These are phyloP conservation scores for Aspergillus caelatus DNA, from an alignment of 2,329 filamentous ascomycete species.

Conservation along the genomic window DNA sequence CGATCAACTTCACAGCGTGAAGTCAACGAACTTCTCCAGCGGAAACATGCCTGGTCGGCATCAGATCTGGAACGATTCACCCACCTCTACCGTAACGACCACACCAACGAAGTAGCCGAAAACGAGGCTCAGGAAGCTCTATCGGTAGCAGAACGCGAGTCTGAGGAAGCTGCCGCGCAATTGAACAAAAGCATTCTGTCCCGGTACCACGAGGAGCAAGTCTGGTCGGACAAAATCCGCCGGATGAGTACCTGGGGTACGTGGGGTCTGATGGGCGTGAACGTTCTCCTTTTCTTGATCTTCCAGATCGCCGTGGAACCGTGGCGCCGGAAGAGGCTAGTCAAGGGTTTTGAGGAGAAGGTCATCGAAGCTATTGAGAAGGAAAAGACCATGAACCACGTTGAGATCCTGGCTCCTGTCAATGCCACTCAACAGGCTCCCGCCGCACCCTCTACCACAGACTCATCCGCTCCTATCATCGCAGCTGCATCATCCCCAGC, in stretches of 20 bases:
- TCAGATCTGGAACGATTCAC: slow-evolving; percentile 93
- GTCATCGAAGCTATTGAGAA: slow-evolving; percentile 71
- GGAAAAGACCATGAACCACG: slow-evolving; percentile 52
- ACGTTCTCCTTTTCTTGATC: slow-evolving; percentile 83
- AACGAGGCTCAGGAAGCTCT: slow-evolving; percentile 70
- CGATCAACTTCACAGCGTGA: slow-evolving; percentile 91
- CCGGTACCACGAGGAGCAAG: slow-evolving; percentile 97
- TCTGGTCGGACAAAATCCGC: slow-evolving; percentile 97
- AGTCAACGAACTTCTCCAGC: slow-evolving; percentile 88
- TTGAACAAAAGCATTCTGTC: slow-evolving; percentile 82
- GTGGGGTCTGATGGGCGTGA: slow-evolving; percentile 96
- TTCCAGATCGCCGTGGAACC: slow-evolving; percentile 91
- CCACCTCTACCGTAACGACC: slow-evolving; percentile 84
- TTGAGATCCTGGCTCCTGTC: slow-evolving; percentile 12
- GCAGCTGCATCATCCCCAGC: background rate
- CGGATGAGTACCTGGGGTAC: slow-evolving; percentile 98
- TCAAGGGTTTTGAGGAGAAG: slow-evolving; percentile 80
- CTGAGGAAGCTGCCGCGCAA: slow-evolving; percentile 74
- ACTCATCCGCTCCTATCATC: slow-evolving; percentile 1
- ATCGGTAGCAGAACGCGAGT: slow-evolving; percentile 73
- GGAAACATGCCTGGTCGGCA: slow-evolving; percentile 90
- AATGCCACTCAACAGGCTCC: background rate
- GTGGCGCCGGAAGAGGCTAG: slow-evolving; percentile 79
- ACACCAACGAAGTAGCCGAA: slow-evolving; percentile 87
- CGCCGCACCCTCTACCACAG: background rate